Conservation (phyloP, 78 protist species). For the Pelomyxa schiedti region DNA sequence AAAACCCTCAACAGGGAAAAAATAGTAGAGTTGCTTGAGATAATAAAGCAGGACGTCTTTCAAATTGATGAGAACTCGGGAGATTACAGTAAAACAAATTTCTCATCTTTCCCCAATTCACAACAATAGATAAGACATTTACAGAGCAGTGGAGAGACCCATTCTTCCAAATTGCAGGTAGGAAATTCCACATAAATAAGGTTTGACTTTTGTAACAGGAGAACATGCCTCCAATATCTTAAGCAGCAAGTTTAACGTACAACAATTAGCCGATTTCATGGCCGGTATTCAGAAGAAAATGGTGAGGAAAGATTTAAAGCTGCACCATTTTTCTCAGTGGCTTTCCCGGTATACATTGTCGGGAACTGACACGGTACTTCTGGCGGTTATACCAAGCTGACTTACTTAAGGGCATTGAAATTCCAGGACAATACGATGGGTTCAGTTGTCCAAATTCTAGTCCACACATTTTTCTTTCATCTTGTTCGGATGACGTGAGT, state of each 20-base stretch:
- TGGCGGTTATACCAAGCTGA: not conserved
- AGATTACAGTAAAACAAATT: not conserved
- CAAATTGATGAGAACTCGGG: not conserved
- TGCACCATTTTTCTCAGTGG: conserved; percentile 47
- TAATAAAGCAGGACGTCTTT: too few species aligned
- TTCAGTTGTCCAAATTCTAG: conserved; percentile 26
- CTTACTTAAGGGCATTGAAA: conserved; percentile 13
- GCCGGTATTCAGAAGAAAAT: conserved; percentile 26
- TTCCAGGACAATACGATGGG: conserved; percentile 57
- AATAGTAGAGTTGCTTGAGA: too few species aligned
- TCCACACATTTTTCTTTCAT: conserved; percentile 14
- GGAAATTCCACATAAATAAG: not conserved
- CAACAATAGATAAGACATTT: conserved; percentile 12
- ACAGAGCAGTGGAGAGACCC: conserved; percentile 20
- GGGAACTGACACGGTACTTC: conserved; percentile 23
- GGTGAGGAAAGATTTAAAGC: conserved; percentile 34
- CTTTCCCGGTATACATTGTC: too few species aligned
- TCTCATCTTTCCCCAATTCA: too few species aligned
- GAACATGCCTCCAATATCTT: too few species aligned
- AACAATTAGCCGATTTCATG: conserved; percentile 27
- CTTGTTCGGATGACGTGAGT: not conserved
- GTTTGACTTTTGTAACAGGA: too few species aligned
- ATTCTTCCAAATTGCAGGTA: too few species aligned
- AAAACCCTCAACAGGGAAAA: too few species aligned
- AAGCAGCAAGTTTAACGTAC: too few species aligned